Evolutionary conservation across 495 filamentous ascomycete genomes (phyloP).

Genomic region (Xylaria sp.): DNA sequence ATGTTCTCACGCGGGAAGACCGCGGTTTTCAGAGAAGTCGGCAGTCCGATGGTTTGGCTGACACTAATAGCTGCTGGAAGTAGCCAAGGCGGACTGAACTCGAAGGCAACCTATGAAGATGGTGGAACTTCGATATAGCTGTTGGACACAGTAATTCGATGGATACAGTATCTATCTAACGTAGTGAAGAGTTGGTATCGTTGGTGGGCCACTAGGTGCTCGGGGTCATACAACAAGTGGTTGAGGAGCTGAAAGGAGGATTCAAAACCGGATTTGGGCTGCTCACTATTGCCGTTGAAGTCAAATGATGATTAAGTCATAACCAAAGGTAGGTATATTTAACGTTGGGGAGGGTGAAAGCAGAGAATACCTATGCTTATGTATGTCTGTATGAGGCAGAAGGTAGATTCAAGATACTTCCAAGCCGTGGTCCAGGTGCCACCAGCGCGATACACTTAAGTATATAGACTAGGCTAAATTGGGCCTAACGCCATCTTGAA

Average conservation of each 20-base stretch:
- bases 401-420: slow-evolving; percentile 14
- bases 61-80: background rate
- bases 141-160: background rate
- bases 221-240: background rate
- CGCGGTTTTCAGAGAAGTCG: background rate
- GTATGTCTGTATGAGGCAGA: background rate
- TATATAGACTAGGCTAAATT: slow-evolving; percentile 3
- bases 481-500: slow-evolving; percentile 2
- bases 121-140: background rate
- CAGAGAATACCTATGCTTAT: background rate
- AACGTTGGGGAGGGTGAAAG: background rate
- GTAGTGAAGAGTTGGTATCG: slow-evolving; percentile 3
- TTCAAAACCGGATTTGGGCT: background rate
- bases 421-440: no score
- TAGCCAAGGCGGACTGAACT: background rate
- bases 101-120: background rate
- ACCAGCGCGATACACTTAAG: no score
- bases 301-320: background rate
- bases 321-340: background rate
- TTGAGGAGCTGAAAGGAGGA: background rate
- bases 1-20: background rate
- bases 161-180: no score
- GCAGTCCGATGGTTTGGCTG: background rate
- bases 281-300: background rate
- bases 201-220: background rate